Evolutionary conservation across 306 rosid species (phyloP).

Genomic region (Carpinus fangiana): DNA sequence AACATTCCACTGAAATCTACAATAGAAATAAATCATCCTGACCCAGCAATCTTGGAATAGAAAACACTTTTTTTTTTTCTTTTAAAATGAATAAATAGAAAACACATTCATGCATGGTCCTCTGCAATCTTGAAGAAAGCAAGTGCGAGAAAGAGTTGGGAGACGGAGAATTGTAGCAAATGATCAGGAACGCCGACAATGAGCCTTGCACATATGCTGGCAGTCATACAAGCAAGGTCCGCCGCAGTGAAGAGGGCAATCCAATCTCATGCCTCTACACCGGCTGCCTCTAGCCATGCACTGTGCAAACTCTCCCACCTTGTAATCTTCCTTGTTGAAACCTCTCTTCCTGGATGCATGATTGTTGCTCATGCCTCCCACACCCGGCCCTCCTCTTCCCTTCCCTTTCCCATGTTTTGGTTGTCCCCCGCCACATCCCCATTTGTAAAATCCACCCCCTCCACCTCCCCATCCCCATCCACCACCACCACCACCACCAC

Average conservation of each 20-base stretch:
- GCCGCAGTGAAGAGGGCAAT: constrained; percentile 91
- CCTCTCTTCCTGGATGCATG: constrained; percentile 23
- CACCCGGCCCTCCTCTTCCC: constrained; percentile 21
- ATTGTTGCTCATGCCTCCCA: constrained; percentile 17
- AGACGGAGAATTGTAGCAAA: neutral
- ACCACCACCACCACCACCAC: constrained; percentile 7
- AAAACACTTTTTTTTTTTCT: neutral
- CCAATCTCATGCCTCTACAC: constrained; percentile 74
- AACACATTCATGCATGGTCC: neutral
- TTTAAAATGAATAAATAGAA: neutral
- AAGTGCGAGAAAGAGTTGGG: neutral
- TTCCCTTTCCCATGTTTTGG: constrained; percentile 32
- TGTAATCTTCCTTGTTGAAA: constrained; percentile 43
- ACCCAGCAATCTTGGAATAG: neutral
- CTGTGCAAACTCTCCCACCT: constrained; percentile 70
- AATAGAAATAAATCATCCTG: neutral
- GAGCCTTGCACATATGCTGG: constrained; percentile 80
- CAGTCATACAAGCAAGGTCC: constrained; percentile 89
- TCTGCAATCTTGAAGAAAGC: neutral
- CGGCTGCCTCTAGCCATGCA: constrained; percentile 62
- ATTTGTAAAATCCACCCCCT: constrained; percentile 70
- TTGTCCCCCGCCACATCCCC: constrained; percentile 72
- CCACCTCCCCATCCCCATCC: constrained; percentile 78
- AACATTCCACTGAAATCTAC: neutral
- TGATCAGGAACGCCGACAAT: constrained; percentile 47